Conservation (phyloP, 345 rosid genomes). For the Gossypium turneri region DNA sequence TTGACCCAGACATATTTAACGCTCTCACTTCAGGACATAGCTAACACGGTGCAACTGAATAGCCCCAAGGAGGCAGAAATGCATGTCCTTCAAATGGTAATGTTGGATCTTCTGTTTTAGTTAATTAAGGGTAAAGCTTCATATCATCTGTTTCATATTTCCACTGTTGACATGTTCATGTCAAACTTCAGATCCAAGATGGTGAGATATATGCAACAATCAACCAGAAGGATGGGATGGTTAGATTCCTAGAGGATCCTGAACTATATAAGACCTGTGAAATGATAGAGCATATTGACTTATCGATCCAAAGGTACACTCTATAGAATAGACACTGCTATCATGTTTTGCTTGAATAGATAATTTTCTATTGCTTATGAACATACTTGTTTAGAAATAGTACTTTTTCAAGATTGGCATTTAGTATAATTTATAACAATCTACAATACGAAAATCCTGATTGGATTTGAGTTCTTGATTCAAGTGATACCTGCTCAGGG, state of each 20-base stretch:
- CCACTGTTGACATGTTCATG: constrained; percentile 6
- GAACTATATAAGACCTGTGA: constrained; percentile 88
- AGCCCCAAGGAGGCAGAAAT: constrained; percentile 90
- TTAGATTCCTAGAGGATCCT: constrained; percentile 95
- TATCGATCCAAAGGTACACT: constrained; percentile 78
- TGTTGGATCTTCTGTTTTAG: constrained; percentile 12
- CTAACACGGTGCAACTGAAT: constrained; percentile 68
- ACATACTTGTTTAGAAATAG: not conserved
- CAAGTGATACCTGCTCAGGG: not conserved
- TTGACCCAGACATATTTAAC: constrained; percentile 93
- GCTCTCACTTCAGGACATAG: constrained; percentile 93
- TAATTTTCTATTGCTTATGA: not conserved
- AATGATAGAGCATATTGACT: constrained; percentile 81
- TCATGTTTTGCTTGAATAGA: not conserved
- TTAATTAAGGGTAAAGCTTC: constrained; percentile 13
- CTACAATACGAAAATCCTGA: not conserved
- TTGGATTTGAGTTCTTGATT: not conserved
- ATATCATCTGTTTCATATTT: not conserved
- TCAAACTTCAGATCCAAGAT: constrained; percentile 69
- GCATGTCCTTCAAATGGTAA: constrained; percentile 98
- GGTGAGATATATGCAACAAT: constrained; percentile 95
- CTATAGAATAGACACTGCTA: not conserved
- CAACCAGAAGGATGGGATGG: constrained; percentile 99
- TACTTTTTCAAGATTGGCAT: not conserved
- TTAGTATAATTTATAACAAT: not conserved